Base-by-base conservation (phyloP, 208 protist species). In the Acanthamoeba sp. region DNA sequence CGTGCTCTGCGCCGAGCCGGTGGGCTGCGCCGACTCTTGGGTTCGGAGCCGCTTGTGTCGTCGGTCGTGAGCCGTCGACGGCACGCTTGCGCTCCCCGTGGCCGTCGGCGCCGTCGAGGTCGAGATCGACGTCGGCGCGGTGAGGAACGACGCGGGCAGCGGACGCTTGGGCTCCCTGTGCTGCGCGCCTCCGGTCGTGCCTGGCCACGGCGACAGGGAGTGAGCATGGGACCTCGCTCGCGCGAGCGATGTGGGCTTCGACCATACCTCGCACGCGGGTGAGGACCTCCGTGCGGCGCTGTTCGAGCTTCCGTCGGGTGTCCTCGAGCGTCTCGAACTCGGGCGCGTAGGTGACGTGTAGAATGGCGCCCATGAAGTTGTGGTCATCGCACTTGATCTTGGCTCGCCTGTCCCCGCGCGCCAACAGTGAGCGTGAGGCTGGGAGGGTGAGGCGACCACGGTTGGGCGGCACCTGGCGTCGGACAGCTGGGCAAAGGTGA, bases 271-370 rank as follows among this genome's bases (percentile, higher is more conserved):
- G 71, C 22, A 48, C 36, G 9, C 71, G 71, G 22, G 71, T 50
- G 20, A 80, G 38, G 20, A 80, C 71, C 38, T 80, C 71, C 10
- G 45, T n/a, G 27, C 87, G 87, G 27, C 87, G 22, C 64, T 92
- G 40, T n/a, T 92, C 87, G 36, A 92, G 59, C 87, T 92, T 92
- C 0, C 29, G 34, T 2, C 87, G 62, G 29, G 87, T 52, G 45
- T 92, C 87, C 5, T 66, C 50, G 24, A 92, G 50, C 20, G 57
- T 76, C 59, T 92, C 87, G 45, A 92, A 92, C 64, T 92, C 87
- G 14, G 87, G 87, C 7, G 87, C 87, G 45, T 92, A 92, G 12
- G 87, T 55, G 34, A 92, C 87, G 27, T 92, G 87, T 34, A 92
- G 36, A 1, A 92, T 64, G 20, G 57, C 38, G 36, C 87, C 87